Base-by-base conservation (phyloP, 2,329 filamentous ascomycete genomes). In the Nemania sp. region DNA sequence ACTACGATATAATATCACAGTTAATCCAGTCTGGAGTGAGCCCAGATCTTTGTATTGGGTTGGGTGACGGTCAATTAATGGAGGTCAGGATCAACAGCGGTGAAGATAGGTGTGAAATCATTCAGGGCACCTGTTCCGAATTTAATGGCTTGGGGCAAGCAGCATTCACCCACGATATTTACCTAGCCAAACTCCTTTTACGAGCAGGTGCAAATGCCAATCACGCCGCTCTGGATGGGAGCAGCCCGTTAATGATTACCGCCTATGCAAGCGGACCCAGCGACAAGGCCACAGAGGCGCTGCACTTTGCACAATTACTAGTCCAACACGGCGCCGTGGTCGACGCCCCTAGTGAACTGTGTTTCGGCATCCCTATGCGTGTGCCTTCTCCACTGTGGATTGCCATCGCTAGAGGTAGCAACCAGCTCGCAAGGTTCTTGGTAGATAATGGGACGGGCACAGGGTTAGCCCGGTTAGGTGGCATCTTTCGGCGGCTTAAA, bases 371-470 rank as follows among this genome's bases (percentile, higher is more conserved):
- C 20, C 8, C 14, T 6, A 3, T 14, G 15, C 11, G 7, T 1
- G 0, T 2, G 11, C 1, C 12, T 14, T 48, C 39, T 20, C 19
- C 47, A 5, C 39, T 52, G n/a, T 19, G 12, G 6, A n/a, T 31
- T 3, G 49, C 49, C 15, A 33, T 52, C 20, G 19, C 15, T 24
- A 45, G 33, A 14, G 2, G 15, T 1, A 20, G 34, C 31, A 40
- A 40, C 15, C 22, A 2, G 14, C 40, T 52, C 12, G 22, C n/a
- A 5, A n/a, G 17, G 8, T 33, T 39, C 17, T 33, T 52, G 12
- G 40, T 52, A 9, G 49, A 52, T 9, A 19, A 52, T 12, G 49
- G 33, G 12, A 41, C 31, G 8, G 19, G 6, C 12, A 37, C 34
- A 12, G 34, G 22, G 6, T 37, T 37, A 12, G 15, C 34, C 34